These are phyloP conservation scores for Alternaria sp. DNA, from an alignment of 2,329 filamentous ascomycete species.

Conservation along the genomic window DNA sequence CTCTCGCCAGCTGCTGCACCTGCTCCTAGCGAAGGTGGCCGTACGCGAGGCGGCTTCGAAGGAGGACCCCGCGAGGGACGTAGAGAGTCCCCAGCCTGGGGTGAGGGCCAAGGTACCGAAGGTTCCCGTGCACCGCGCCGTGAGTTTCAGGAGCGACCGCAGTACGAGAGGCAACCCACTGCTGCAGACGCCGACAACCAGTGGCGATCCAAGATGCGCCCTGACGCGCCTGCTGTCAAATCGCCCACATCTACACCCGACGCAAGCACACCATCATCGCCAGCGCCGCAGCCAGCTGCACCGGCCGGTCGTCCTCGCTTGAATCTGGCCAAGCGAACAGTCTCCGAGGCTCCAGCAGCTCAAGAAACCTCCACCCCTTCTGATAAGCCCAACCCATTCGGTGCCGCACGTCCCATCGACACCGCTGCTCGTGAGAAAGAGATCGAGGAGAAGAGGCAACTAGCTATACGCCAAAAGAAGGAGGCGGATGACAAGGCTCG, in stretches of 20 bases:
- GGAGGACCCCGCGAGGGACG: slow-evolving; percentile 49
- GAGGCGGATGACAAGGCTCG: slow-evolving; percentile 87
- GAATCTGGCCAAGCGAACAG: slow-evolving; percentile 89
- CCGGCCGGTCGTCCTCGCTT: slow-evolving; percentile 77
- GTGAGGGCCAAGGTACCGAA: slow-evolving; percentile 72
- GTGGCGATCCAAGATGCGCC: slow-evolving; percentile 91
- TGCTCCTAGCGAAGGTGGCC: slow-evolving; percentile 64
- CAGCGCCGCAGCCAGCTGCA: slow-evolving; percentile 67
- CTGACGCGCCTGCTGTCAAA: slow-evolving; percentile 70
- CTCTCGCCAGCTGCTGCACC: slow-evolving; percentile 72
- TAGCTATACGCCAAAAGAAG: slow-evolving; percentile 79
- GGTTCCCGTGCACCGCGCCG: slow-evolving; percentile 81
- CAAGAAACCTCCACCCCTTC: slow-evolving; percentile 51
- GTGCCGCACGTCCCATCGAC: slow-evolving; percentile 91
- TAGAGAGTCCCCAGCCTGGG: slow-evolving; percentile 75
- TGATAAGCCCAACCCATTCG: slow-evolving; percentile 92
- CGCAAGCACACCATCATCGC: slow-evolving; percentile 77
- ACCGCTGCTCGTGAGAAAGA: slow-evolving; percentile 88
- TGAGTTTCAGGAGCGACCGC: slow-evolving; percentile 70
- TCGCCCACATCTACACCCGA: slow-evolving; percentile 75
- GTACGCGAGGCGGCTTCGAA: slow-evolving; percentile 65
- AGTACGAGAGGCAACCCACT: slow-evolving; percentile 74
- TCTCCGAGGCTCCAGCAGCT: slow-evolving; percentile 72
- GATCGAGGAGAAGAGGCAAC: slow-evolving; percentile 85
- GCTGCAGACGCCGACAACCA: slow-evolving; percentile 92